phyloP scores from a whole-genome alignment of 768 basidiomycete genomes.

The Tulasnella sp. region DNA sequence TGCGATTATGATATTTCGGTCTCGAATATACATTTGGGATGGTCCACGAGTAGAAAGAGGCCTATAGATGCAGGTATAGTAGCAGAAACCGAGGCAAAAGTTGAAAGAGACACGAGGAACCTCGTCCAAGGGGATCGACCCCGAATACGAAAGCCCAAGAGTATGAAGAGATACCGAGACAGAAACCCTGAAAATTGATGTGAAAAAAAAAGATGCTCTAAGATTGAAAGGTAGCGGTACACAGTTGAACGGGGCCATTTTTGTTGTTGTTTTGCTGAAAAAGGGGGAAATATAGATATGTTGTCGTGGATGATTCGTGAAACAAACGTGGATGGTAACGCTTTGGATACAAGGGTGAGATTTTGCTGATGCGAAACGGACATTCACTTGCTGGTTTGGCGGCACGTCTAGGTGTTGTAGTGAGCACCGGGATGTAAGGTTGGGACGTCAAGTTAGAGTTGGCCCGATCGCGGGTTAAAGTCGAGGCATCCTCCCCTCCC shows the following conservation, averaged over 20 bases:
- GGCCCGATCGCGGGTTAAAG: too few relatives aligned
- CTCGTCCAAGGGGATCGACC: slow-evolving; percentile 13
- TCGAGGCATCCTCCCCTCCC: not conserved
- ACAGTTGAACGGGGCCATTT: not conserved
- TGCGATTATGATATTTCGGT: not conserved
- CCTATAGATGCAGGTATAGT: slow-evolving; percentile 3
- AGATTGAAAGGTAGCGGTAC: not conserved
- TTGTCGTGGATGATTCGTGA: slow-evolving; percentile 15
- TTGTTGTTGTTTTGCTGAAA: not conserved
- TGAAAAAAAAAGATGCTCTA: not conserved
- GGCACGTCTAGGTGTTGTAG: too few relatives aligned
- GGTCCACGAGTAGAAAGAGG: not conserved
- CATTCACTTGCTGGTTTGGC: not conserved
- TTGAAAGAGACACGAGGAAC: not conserved
- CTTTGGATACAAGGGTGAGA: not conserved
- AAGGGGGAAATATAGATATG: not conserved
- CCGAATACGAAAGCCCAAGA: not conserved
- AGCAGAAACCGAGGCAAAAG: not conserved
- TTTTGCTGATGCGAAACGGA: not conserved
- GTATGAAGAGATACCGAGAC: not conserved
- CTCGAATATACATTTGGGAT: not conserved
- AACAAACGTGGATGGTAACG: not conserved
- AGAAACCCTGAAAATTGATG: not conserved
- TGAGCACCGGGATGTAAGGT: too few relatives aligned
- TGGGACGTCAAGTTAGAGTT: too few relatives aligned